A percentile compares a stretch with the other conserved stretches of the same genome.
Evolutionary conservation across 2,329 filamentous ascomycete genomes (phyloP).

Genomic region (Ilyonectria sp.): DNA sequence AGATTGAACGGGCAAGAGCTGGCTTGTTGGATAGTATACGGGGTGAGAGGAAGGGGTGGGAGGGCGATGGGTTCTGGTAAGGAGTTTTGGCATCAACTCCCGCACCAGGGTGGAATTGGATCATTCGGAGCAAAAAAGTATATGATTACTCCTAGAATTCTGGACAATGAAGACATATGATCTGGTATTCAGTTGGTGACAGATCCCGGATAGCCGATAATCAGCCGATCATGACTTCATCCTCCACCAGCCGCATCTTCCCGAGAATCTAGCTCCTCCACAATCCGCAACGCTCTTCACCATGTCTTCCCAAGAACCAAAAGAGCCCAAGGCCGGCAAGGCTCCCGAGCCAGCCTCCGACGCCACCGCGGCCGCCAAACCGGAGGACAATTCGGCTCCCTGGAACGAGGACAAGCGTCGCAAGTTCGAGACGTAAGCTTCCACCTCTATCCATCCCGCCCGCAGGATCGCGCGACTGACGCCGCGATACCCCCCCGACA

Average conservation of each 20-base stretch:
- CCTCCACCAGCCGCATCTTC: not conserved
- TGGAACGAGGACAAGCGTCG: conserved; percentile 73
- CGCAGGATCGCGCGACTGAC: conserved; percentile 26
- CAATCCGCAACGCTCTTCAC: not conserved
- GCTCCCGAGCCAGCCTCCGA: conserved; percentile 14
- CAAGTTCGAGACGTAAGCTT: conserved; percentile 75
- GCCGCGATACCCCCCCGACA: conserved; percentile 53
- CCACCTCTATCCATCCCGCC: not conserved
- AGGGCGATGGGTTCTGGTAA: conserved; percentile 43
- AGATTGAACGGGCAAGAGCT: conserved; percentile 64
- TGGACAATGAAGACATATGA: conserved; percentile 10
- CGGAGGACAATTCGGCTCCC: conserved; percentile 52
- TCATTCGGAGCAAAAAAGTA: not conserved
- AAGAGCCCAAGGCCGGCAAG: conserved; percentile 36
- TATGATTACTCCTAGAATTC: conserved; percentile 19
- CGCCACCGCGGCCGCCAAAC: not conserved
- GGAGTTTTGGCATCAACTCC: not conserved
- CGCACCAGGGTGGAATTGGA: not conserved
- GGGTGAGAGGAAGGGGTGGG: conserved; percentile 34
- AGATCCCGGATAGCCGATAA: conserved; percentile 28
- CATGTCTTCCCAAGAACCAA: conserved; percentile 36
- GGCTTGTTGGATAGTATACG: conserved; percentile 50
- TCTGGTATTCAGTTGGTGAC: not conserved
- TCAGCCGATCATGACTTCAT: conserved; percentile 40
- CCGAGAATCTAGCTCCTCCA: conserved; percentile 3